These are phyloP conservation scores for Plenodomus lindquistii DNA, from an alignment of 2,329 filamentous ascomycete genomes.

Conservation along the genomic window DNA sequence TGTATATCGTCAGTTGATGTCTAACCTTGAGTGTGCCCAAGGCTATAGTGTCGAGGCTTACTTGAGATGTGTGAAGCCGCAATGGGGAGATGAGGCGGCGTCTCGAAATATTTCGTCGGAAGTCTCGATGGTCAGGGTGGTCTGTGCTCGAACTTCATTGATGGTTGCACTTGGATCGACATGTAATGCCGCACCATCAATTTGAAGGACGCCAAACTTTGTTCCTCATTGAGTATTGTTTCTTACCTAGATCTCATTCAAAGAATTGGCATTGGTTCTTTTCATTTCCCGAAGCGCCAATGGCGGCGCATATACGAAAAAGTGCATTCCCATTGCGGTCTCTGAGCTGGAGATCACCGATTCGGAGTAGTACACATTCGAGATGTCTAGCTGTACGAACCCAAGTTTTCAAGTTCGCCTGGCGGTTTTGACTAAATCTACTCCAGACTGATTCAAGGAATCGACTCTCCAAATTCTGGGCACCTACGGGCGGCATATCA, in stretches of 20 bases:
- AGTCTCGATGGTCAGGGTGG: constrained; percentile 21
- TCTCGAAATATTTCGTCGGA: constrained; percentile 35
- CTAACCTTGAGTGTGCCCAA: background rate
- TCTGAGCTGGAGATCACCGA: constrained; percentile 5
- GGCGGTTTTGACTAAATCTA: background rate
- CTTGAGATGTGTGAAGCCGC: constrained; percentile 27
- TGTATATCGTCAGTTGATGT: background rate
- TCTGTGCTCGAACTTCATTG: constrained; percentile 24
- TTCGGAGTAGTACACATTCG: constrained; percentile 10
- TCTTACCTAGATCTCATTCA: background rate
- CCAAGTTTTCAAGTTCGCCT: background rate
- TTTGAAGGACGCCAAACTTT: background rate
- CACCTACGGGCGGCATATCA: constrained; percentile 72
- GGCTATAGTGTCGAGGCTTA: constrained; percentile 14
- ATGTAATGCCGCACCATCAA: background rate
- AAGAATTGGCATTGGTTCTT: background rate
- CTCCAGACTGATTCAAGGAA: constrained; percentile 59
- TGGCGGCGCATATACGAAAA: constrained; percentile 32
- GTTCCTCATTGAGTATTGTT: background rate
- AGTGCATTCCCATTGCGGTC: constrained; percentile 16
- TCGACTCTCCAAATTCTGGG: constrained; percentile 76
- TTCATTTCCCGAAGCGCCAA: constrained; percentile 15
- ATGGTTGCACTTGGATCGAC: constrained; percentile 11
- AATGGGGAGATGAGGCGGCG: constrained; percentile 25
- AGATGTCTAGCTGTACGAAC: constrained; percentile 45